Conservation (phyloP, 306 rosid species). For the Castanea mollissima region DNA sequence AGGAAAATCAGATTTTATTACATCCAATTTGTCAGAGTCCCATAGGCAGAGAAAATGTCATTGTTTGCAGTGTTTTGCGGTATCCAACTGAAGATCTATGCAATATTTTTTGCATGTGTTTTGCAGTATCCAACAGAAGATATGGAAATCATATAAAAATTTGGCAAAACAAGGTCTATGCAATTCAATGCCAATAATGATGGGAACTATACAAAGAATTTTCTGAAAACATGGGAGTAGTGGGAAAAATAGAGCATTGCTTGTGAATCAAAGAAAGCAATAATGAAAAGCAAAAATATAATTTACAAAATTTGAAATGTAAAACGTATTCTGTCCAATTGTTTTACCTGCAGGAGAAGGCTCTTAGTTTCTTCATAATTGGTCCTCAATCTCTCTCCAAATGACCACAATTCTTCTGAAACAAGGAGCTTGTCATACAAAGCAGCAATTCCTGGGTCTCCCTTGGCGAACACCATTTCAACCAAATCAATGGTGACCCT, state of each 20-base stretch:
- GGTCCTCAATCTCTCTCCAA: constrained; percentile 67
- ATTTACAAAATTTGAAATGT: not conserved
- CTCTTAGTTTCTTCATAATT: constrained; percentile 79
- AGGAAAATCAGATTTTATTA: constrained; percentile 9
- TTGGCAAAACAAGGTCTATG: not conserved
- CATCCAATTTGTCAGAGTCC: not conserved
- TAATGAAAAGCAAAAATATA: not conserved
- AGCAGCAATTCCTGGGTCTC: constrained; percentile 83
- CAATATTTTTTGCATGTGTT: not conserved
- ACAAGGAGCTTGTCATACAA: constrained; percentile 84
- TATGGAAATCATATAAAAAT: not conserved
- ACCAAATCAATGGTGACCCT: constrained; percentile 94
- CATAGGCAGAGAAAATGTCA: not conserved
- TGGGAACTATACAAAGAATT: not conserved
- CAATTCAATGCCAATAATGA: not conserved
- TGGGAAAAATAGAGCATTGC: not conserved
- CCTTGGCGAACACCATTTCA: constrained; percentile 99
- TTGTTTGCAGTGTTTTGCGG: not conserved
- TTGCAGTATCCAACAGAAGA: not conserved
- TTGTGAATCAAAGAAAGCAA: not conserved
- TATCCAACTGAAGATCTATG: not conserved
- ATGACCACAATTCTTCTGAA: constrained; percentile 76
- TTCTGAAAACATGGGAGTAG: not conserved
- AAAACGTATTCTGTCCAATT: not conserved
- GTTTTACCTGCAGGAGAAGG: constrained; percentile 71